Evolutionary conservation across 2,329 filamentous ascomycete species (phyloP), one percentile per base, ranked within the genome.

Genomic region (Diplodia seriata): DNA sequence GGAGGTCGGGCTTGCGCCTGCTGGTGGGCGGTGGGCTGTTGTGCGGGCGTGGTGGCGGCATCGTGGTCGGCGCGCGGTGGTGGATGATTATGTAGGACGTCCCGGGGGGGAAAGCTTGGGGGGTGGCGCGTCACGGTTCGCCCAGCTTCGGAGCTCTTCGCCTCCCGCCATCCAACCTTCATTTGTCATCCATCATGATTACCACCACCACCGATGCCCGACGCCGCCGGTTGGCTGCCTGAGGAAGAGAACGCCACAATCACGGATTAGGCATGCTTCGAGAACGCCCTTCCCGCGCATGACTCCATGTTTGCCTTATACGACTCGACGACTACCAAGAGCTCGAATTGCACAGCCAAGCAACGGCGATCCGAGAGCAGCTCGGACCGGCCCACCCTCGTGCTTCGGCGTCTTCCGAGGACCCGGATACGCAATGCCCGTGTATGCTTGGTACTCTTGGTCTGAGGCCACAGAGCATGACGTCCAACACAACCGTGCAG

Each of bases 61-160:
- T 67, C 18, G 53, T 63, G 43, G 38, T 29, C n/a, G 20, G 56
- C 36, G 54, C 1, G 57, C 36, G 59, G 26, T 51, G 43, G 23
- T 38, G 11, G n/a, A 38, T 50, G 59, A 63, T 63, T 49, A 63
- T 47, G 23, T 63, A 38, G 15, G 33, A 56, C n/a, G 54, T 36
- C 36, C 36, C 38, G 33, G 18, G 57, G 49, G 43, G 59, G 59
- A 20, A 20, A 51, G 47, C 43, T 53, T 63, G 23, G 40, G 49
- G 29, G 40, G 20, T 36, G 20, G 57, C 36, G 36, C 36, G 36
- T 38, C 43, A 47, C 18, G 36, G 26, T 64, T 65, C 62, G 62
- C 50, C 23, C 62, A 55, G 62, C 49, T 65, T 65, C 62, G 47
- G 66, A 53, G 66, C 36, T 62, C 38, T 67, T 67, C 36, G 54